Conservation (phyloP, 129 eudicot genomes). For the Pseudognaphalium luteoalbum region DNA sequence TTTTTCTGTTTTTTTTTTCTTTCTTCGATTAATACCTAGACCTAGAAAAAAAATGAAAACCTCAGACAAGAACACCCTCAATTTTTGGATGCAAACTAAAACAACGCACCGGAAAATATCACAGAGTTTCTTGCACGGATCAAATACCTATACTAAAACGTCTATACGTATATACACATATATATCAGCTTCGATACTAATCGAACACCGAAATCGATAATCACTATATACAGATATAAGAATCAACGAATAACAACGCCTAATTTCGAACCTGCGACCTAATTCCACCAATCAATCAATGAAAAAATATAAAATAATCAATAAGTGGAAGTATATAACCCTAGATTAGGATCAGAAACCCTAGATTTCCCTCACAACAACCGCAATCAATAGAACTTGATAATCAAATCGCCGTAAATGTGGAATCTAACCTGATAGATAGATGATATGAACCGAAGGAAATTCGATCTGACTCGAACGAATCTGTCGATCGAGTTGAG, state of each 20-base stretch:
- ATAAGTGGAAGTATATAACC: conserved; percentile 25
- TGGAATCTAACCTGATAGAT: conserved; percentile 11
- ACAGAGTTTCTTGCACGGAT: conserved; percentile 49
- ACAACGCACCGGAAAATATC: conserved; percentile 70
- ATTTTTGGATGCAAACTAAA: conserved; percentile 69
- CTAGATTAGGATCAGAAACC: conserved; percentile 25
- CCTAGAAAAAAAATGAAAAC: conserved; percentile 1
- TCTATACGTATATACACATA: conserved; percentile 11
- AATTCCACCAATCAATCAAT: conserved; percentile 24
- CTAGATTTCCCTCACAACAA: conserved; percentile 24
- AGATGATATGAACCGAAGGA: conserved; percentile 20
- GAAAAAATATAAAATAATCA: conserved; percentile 17
- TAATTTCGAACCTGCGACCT: conserved; percentile 8
- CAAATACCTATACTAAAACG: conserved; percentile 18
- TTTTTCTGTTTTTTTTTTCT: neutral
- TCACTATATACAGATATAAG: conserved; percentile 35
- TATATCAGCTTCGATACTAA: neutral
- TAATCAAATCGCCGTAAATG: conserved; percentile 6
- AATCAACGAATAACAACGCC: conserved; percentile 45
- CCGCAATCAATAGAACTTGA: conserved; percentile 37
- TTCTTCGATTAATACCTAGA: conserved; percentile 17
- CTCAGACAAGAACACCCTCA: conserved; percentile 68
- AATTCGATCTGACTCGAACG: conserved; percentile 27
- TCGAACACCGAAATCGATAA: conserved; percentile 7
- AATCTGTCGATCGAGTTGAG: conserved; percentile 43